These are phyloP conservation scores for Macadamia tetraphylla DNA, from an alignment of 164 flowering plant species.

Conservation along the genomic window DNA sequence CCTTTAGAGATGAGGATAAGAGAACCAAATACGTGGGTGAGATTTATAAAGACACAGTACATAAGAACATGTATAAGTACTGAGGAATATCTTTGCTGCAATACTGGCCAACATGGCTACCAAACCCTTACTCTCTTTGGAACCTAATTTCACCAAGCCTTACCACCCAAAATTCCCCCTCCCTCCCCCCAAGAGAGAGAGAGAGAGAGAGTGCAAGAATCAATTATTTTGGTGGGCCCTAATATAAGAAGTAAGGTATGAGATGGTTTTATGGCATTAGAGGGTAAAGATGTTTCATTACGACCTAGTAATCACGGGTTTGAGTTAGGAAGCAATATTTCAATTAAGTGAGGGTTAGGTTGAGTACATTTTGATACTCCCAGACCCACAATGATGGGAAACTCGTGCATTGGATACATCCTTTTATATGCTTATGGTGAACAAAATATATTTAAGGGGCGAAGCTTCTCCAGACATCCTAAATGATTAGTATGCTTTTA, in stretches of 20 bases:
- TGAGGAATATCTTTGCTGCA: constrained; percentile 3
- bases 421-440: too few species aligned
- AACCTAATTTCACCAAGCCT: background rate
- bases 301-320: too few species aligned
- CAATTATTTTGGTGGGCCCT: background rate
- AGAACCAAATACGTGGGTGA: constrained; percentile 1
- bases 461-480: background rate
- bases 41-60: constrained; percentile 2
- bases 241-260: background rate
- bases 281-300: background rate
- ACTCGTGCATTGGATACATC: too few species aligned
- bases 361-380: too few species aligned
- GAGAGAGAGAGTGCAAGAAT: constrained; percentile 1
- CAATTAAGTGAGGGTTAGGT: too few species aligned
- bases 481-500: background rate
- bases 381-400: too few species aligned
- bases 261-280: background rate
- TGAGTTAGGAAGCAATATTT: too few species aligned
- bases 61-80: background rate
- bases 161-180: too few species aligned
- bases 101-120: constrained; percentile 5
- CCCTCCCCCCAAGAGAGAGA: background rate
- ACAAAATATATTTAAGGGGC: background rate
- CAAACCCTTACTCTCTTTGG: background rate
- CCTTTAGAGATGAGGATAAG: background rate